Evolutionary conservation across 495 filamentous ascomycete species (phyloP), one percentile per base, ranked within the genome.

Genomic region (Talaromyces liani): DNA sequence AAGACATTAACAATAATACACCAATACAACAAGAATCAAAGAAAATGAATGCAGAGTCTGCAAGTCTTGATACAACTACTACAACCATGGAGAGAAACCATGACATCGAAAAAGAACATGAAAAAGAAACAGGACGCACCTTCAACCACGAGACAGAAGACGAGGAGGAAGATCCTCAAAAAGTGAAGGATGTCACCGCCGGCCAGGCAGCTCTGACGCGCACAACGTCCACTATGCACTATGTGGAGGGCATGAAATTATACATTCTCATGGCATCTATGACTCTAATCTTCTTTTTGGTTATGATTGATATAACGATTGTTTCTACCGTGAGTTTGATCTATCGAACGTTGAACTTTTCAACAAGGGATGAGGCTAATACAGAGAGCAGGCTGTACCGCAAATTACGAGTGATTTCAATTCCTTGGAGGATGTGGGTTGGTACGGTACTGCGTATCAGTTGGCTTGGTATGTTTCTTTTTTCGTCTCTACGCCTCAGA

Each of bases 241-340:
- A 68, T 65, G 49, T 75, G 60, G 62, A 62, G 1, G 76, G 76
- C 0, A 39, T 70, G 31, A 75, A 75, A 61, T 61, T 77, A 2
- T 29, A 65, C 4, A 20, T 64, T 22, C 57, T 73, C 24, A 58
- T 76, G 14, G 67, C 47, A 1, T 60, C 62, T 2, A 45, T 67
- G 12, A 67, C 65, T 0, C n/a, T 79, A 6, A 75, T 72, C n/a
- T 68, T 65, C 49, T 82, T 83, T 65, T 65, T 83, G 27, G 71
- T 82, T 65, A 65, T 84, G 59, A 68, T 85, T 3, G 82, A 84
- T 65, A 70, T 66, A n/a, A 74, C 81, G 2, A 83, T 85, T 64
- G 66, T 85, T 64, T 64, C 72, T 12, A 82, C 82, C 0, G 81
- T 81, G 58, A 67, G 70, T 36, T 45, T 24, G 6, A 18, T 10